A percentile compares a stretch with the other conserved stretches of the same genome.
Conservation (phyloP, 2,329 filamentous ascomycete species). For the Diaporthe citriasiana region DNA sequence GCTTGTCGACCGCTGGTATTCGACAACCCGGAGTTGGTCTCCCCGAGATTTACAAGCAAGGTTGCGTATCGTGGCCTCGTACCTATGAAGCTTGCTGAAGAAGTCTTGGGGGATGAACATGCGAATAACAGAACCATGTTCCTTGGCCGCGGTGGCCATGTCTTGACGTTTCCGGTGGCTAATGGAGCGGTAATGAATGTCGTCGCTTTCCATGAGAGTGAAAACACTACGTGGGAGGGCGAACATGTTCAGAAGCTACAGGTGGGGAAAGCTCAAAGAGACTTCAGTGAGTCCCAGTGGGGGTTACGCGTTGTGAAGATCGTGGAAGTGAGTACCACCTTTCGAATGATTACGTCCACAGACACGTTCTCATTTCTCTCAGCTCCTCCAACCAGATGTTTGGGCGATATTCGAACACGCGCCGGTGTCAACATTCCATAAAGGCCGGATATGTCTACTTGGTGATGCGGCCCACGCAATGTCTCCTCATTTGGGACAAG, state of each 20-base stretch:
- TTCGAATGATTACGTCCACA: not conserved
- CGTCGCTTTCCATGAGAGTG: constrained; percentile 22
- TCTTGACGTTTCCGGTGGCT: constrained; percentile 22
- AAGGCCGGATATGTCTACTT: constrained; percentile 13
- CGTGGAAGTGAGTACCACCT: constrained; percentile 9
- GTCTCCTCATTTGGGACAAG: constrained; percentile 26
- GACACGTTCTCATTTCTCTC: not conserved
- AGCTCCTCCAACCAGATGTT: constrained; percentile 26
- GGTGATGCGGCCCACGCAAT: constrained; percentile 31
- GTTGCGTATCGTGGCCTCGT: constrained; percentile 30
- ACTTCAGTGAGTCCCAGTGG: constrained; percentile 23
- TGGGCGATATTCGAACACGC: constrained; percentile 32
- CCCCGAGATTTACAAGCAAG: constrained; percentile 1
- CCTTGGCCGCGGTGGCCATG: constrained; percentile 26
- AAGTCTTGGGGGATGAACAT: constrained; percentile 11
- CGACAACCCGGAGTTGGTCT: constrained; percentile 4
- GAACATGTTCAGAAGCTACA: constrained; percentile 13
- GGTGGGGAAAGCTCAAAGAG: constrained; percentile 1
- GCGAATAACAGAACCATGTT: constrained; percentile 18
- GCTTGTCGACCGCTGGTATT: constrained; percentile 10
- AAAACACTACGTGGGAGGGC: not conserved
- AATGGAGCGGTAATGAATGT: constrained; percentile 15
- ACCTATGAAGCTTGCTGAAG: constrained; percentile 18
- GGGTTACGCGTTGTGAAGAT: constrained; percentile 5
- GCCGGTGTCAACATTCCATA: constrained; percentile 14